Conservation (phyloP, 306 rosid genomes). For the Quercus robur region DNA sequence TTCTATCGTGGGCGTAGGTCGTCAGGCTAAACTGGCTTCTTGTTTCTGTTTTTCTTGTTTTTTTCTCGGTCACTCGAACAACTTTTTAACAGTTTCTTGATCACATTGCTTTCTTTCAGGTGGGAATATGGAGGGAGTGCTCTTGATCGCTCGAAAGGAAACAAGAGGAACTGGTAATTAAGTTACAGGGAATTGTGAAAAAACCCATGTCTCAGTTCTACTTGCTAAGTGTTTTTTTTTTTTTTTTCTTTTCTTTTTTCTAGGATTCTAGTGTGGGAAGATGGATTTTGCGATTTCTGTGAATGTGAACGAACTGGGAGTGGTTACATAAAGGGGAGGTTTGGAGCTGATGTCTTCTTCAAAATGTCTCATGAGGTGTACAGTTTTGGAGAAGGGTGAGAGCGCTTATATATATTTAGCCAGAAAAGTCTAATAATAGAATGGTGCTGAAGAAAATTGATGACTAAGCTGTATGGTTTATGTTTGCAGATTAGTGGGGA, state of each 20-base stretch:
- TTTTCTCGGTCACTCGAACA: too few relatives aligned
- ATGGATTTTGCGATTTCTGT: conserved; percentile 81
- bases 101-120: conserved; percentile 37
- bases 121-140: conserved; percentile 83
- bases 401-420: background rate
- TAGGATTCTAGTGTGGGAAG: conserved; percentile 99
- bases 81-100: background rate
- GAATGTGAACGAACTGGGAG: conserved; percentile 66
- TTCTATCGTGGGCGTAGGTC: too few relatives aligned
- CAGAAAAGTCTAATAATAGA: background rate
- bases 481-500: conserved; percentile 66
- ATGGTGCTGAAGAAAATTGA: background rate
- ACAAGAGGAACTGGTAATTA: conserved; percentile 77
- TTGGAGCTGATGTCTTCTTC: conserved; percentile 88
- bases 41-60: too few relatives aligned
- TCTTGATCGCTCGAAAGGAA: conserved; percentile 84
- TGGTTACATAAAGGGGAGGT: conserved; percentile 47
- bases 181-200: conserved; percentile 15
- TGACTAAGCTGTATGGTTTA: conserved; percentile 3
- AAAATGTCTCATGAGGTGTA: conserved; percentile 98
- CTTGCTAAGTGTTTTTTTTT: background rate
- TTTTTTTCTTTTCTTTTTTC: background rate
- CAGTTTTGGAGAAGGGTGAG: conserved; percentile 94
- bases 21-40: too few relatives aligned
- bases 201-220: background rate